These are phyloP conservation scores for Edaphochlamys debaryana DNA, from an alignment of 139 green algal species.

Conservation along the genomic window DNA sequence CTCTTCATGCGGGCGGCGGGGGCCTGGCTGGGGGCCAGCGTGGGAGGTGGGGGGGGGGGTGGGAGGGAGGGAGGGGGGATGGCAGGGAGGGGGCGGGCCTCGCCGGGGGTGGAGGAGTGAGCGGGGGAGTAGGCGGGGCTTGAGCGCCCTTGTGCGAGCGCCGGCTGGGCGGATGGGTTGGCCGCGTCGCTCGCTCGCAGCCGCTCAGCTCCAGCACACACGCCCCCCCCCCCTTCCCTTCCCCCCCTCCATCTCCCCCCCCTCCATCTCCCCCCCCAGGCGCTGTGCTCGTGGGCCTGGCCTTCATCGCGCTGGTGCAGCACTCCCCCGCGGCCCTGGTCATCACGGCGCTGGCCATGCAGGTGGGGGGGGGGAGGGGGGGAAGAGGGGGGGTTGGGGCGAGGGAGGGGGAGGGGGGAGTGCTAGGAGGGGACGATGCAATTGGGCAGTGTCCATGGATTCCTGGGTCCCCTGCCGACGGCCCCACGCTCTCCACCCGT, in stretches of 20 bases:
- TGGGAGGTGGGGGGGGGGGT: background rate
- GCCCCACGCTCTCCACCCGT: too few species aligned
- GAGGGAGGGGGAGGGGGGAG: too few species aligned
- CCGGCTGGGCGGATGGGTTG: background rate
- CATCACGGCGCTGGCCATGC: constrained; percentile 13
- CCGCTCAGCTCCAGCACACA: background rate
- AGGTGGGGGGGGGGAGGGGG: background rate
- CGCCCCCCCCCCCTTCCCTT: background rate
- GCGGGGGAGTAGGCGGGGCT: too few species aligned
- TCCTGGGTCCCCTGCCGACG: too few species aligned
- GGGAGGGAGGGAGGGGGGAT: background rate
- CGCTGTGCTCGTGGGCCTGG: constrained; percentile 24
- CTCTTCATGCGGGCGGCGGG: background rate
- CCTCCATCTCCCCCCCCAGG: background rate
- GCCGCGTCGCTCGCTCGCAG: background rate
- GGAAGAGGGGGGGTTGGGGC: too few species aligned
- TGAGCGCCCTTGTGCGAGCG: background rate
- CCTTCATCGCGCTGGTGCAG: constrained; percentile 33
- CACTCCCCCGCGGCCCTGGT: constrained; percentile 10
- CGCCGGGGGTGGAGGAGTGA: too few species aligned
- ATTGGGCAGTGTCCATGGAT: too few species aligned
- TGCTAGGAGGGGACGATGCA: background rate
- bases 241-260: background rate
- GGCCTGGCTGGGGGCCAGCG: constrained; percentile 6
- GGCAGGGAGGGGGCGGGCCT: background rate